These are phyloP conservation scores for peach (Prunus persica) DNA, from an alignment of 306 rosid species.

Conservation along the genomic window Prunus_persica_NCBIv2 NC_034013.1:15961001-15961500, in stretches of 20 bases:
- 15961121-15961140: slow-evolving; percentile 43
- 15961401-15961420: slow-evolving; percentile 57
- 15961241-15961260: slow-evolving; percentile 42
- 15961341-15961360: slow-evolving; percentile 60
- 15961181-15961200: slow-evolving; percentile 56
- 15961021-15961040: slow-evolving; percentile 37
- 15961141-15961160: slow-evolving; percentile 31
- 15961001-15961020: slow-evolving; percentile 41
- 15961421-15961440: slow-evolving; percentile 36
- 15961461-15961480: slow-evolving; percentile 44
- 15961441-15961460: slow-evolving; percentile 21
- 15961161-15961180: slow-evolving; percentile 25
- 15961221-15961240: slow-evolving; percentile 28
- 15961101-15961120: slow-evolving; percentile 47
- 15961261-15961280: slow-evolving; percentile 38
- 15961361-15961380: slow-evolving; percentile 50
- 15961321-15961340: slow-evolving; percentile 58
- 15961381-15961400: slow-evolving; percentile 59
- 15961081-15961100: slow-evolving; percentile 51
- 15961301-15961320: slow-evolving; percentile 60
- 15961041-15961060: slow-evolving; percentile 47
- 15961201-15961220: slow-evolving; percentile 60
- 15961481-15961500: slow-evolving; percentile 55
- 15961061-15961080: slow-evolving; percentile 44
- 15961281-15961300: slow-evolving; percentile 53